Conservation (phyloP, 2,329 filamentous ascomycete species). For the Hypomyces rosellus region DNA sequence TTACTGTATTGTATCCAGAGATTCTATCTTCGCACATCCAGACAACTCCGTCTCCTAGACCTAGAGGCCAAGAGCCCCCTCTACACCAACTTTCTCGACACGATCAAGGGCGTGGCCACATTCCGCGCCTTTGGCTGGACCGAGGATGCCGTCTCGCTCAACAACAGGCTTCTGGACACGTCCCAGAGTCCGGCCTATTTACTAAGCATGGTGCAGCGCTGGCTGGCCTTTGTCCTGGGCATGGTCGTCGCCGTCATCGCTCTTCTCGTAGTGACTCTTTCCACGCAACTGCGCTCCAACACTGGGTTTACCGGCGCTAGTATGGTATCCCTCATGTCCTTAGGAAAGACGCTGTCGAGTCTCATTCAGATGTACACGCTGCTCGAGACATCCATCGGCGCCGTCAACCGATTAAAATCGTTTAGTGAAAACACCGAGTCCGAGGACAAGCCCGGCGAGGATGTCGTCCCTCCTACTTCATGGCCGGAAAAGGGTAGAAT, state of each 20-base stretch:
- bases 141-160: constrained; percentile 1
- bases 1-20: constrained; percentile 46
- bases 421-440: constrained; percentile 19
- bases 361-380: constrained; percentile 5
- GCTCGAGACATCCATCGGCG: constrained; percentile 7
- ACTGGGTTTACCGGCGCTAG: constrained; percentile 2
- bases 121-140: constrained; percentile 14
- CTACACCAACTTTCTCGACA: constrained; percentile 16
- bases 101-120: constrained; percentile 7
- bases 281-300: constrained; percentile 3
- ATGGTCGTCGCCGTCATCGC: constrained; percentile 8
- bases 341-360: constrained; percentile 1
- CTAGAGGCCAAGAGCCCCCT: constrained; percentile 53
- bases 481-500: constrained; percentile 29
- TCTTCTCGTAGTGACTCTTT: constrained; percentile 8
- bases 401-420: constrained; percentile 3
- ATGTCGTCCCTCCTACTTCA: constrained; percentile 3
- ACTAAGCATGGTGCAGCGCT: constrained; percentile 11
- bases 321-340: constrained; percentile 5
- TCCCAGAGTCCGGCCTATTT: constrained; percentile 13
- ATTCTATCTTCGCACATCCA: constrained; percentile 54
- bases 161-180: constrained; percentile 5
- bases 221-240: constrained; percentile 10
- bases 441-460: constrained; percentile 3
- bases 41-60: constrained; percentile 54